Conservation (phyloP, 2,329 filamentous ascomycete species). For the Seiridium unicorne region DNA sequence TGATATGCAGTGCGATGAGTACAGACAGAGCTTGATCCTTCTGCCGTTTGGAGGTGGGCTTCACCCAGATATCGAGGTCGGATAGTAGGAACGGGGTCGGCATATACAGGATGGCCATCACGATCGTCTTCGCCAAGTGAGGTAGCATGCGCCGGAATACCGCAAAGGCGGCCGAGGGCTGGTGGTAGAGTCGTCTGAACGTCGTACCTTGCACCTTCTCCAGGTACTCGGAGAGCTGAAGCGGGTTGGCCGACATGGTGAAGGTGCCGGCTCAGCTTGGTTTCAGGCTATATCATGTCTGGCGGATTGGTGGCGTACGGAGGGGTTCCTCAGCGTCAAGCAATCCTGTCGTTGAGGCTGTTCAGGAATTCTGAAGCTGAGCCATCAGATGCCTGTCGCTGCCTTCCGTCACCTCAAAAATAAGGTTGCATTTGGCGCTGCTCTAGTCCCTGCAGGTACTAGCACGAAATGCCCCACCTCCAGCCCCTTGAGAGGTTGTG, state of each 20-base stretch:
- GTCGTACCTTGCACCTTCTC: slow-evolving; percentile 87
- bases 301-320: not conserved
- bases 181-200: slow-evolving; percentile 89
- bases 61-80: slow-evolving; percentile 85
- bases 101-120: slow-evolving; percentile 94
- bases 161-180: slow-evolving; percentile 91
- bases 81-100: slow-evolving; percentile 74
- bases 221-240: slow-evolving; percentile 81
- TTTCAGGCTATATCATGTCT: not conserved
- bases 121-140: slow-evolving; percentile 89
- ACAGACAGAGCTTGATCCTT: slow-evolving; percentile 82
- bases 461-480: too few species aligned
- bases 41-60: slow-evolving; percentile 62
- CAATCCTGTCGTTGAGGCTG: too few species aligned
- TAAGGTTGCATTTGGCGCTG: not conserved
- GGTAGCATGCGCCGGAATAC: slow-evolving; percentile 98
- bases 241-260: slow-evolving; percentile 37
- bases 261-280: not conserved
- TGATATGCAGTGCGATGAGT: slow-evolving; percentile 82
- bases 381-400: too few species aligned
- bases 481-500: too few species aligned
- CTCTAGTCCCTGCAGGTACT: too few species aligned
- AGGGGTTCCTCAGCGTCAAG: not conserved
- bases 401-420: not conserved
- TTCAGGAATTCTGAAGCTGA: too few species aligned